phyloP scores from a whole-genome alignment of 768 basidiomycete genomes.

The Boletus sp. region DNA sequence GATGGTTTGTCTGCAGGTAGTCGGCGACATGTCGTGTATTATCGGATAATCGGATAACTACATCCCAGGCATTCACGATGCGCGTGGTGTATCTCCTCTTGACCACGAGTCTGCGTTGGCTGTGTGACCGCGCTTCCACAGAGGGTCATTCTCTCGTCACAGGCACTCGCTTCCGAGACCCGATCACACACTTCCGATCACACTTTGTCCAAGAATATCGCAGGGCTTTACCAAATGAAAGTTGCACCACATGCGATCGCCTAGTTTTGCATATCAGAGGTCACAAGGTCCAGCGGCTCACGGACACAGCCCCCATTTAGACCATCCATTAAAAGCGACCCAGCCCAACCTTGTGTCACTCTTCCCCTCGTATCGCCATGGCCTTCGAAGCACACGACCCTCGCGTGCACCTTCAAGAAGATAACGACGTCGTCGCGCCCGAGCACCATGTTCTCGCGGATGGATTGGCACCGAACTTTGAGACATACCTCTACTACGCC shows the following conservation, averaged over 20 bases:
- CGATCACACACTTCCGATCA: neutral
- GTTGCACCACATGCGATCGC: neutral
- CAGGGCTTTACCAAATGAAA: neutral
- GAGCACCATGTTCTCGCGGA: conserved; percentile 24
- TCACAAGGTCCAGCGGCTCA: neutral
- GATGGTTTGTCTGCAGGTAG: neutral
- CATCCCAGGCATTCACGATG: neutral
- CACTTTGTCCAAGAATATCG: neutral
- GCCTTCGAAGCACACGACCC: conserved; percentile 17
- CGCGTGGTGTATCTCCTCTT: neutral
- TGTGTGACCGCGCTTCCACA: neutral
- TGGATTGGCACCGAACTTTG: conserved; percentile 27
- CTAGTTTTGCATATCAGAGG: neutral
- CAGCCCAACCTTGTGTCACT: neutral
- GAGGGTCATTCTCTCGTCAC: neutral
- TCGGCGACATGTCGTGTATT: neutral
- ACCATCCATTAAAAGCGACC: conserved; percentile 1
- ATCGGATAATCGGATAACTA: too few species aligned
- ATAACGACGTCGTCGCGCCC: neutral
- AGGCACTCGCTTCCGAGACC: neutral
- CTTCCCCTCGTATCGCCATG: conserved; percentile 16
- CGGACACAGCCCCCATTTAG: neutral
- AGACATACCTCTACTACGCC: conserved; percentile 33
- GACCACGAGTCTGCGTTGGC: too few species aligned
- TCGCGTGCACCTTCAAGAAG: conserved; percentile 11